Evolutionary conservation across 768 basidiomycete species (phyloP), one percentile per base, ranked within the genome.

Genomic region (Suillus clintonianus): DNA sequence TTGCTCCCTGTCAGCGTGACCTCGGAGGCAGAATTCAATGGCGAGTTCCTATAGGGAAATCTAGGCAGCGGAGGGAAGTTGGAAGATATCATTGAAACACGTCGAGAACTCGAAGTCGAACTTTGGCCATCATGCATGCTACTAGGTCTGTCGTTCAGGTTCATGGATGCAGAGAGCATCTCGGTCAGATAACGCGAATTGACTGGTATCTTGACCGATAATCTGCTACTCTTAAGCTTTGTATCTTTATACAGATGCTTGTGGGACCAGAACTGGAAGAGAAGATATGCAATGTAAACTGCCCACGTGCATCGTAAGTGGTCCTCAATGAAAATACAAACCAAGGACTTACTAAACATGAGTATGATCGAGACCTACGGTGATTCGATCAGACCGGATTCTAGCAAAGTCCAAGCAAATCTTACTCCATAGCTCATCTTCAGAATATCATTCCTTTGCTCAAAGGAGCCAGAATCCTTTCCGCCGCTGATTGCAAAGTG

Each of bases 191-290:
- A 71, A 32, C 71, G 76, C 30, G 72, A 53, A 55, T 72, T 64
- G 36, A 72, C 71, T 30, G 72, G 71, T 60, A 78, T 65, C 70
- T 75, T 72, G 60, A 77, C 71, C 19, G 80, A 73, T 2, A 79
- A 61, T 43, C 72, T 77, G 43, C 74, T 70, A 61, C 83, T 85
- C 65, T 80, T 81, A 66, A 81, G 80, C 69, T 82, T 79, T 14
- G 72, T 70, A 51, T 83, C 84, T 19, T 78, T 75, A 72, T 85
- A 88, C 39, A 87, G 74, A 65, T 85, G 76, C 62, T 76, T 77
- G 70, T 86, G 86, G 4, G 85, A 85, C 79, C 81, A 85, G 14
- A 87, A 78, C 69, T 85, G 85, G 69, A 86, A 86, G 59, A 86
- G 70, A 39, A 86, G 76, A 68, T 83, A 85, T 24, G 76, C 74